Evolutionary conservation across 176 grass and related monocot genomes (phyloP).

Genomic region (Musa troglodytarum): DNA sequence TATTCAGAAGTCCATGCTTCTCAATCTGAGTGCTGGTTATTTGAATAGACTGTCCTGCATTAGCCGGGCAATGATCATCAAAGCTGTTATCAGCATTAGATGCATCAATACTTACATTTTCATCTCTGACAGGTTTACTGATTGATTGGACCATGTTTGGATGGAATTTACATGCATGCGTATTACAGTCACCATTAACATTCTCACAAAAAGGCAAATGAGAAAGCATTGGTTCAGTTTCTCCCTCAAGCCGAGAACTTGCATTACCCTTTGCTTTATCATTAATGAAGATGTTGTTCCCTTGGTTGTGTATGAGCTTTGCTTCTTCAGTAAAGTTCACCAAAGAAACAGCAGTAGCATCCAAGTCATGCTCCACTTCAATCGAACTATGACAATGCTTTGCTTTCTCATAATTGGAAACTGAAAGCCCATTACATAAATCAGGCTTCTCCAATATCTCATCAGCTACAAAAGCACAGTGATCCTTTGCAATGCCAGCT

Average conservation of each 20-base stretch:
- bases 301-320: constrained; percentile 23
- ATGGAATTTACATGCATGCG: constrained; percentile 23
- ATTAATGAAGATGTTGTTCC: constrained; percentile 14
- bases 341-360: constrained; percentile 11
- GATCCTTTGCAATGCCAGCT: not conserved
- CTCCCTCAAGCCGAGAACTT: not conserved
- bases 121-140: constrained; percentile 36
- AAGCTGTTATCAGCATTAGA: constrained; percentile 25
- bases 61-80: constrained; percentile 24
- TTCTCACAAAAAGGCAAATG: constrained; percentile 20
- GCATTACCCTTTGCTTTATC: constrained; percentile 14
- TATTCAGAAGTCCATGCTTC: constrained; percentile 35
- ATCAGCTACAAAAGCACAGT: not conserved
- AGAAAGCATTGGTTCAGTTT: constrained; percentile 5
- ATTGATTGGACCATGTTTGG: constrained; percentile 24
- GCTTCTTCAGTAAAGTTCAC: constrained; percentile 24
- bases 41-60: constrained; percentile 30
- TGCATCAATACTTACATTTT: constrained; percentile 39
- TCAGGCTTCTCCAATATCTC: constrained; percentile 11
- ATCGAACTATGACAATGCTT: constrained; percentile 4
- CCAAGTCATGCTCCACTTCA: constrained; percentile 18
- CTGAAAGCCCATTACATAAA: constrained; percentile 6
- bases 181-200: constrained; percentile 10
- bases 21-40: constrained; percentile 38
- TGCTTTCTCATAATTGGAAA: not conserved